phyloP scores from a whole-genome alignment of 495 filamentous ascomycete genomes.

The Aspergillus ellipticus region DNA sequence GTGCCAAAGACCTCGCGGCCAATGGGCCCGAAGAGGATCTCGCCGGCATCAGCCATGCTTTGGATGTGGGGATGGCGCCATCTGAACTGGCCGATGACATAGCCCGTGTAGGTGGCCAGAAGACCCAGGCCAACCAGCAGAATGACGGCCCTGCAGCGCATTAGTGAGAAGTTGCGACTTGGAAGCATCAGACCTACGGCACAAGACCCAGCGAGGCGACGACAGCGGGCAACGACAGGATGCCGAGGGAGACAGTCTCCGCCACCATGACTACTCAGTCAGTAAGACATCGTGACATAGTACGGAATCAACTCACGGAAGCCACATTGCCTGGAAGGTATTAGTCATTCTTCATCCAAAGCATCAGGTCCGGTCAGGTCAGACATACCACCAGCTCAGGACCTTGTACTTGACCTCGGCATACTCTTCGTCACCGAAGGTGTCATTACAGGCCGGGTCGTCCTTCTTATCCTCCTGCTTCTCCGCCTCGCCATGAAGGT shows the following conservation, averaged over 20 bases:
- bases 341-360: constrained; percentile 1
- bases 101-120: constrained; percentile 72
- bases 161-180: not conserved
- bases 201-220: constrained; percentile 65
- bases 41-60: constrained; percentile 68
- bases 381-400: constrained; percentile 45
- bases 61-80: constrained; percentile 58
- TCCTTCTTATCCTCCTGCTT: constrained; percentile 2
- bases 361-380: constrained; percentile 36
- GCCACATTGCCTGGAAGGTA: constrained; percentile 5
- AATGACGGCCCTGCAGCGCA: constrained; percentile 39
- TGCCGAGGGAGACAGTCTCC: constrained; percentile 68
- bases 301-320: not conserved
- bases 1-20: constrained; percentile 61
- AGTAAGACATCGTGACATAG: not conserved
- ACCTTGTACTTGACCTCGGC: constrained; percentile 42
- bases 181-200: constrained; percentile 17
- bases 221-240: constrained; percentile 58
- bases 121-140: constrained; percentile 63
- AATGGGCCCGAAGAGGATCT: constrained; percentile 58
- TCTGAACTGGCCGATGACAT: constrained; percentile 63
- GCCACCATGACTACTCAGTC: constrained; percentile 55
- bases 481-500: not conserved
- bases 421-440: constrained; percentile 37
- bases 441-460: constrained; percentile 15